Percentiles rank a stretch among this genome's conserved stretches.
Evolutionary conservation across 2,329 filamentous ascomycete species (phyloP).

Genomic region (Fusarium udum): DNA sequence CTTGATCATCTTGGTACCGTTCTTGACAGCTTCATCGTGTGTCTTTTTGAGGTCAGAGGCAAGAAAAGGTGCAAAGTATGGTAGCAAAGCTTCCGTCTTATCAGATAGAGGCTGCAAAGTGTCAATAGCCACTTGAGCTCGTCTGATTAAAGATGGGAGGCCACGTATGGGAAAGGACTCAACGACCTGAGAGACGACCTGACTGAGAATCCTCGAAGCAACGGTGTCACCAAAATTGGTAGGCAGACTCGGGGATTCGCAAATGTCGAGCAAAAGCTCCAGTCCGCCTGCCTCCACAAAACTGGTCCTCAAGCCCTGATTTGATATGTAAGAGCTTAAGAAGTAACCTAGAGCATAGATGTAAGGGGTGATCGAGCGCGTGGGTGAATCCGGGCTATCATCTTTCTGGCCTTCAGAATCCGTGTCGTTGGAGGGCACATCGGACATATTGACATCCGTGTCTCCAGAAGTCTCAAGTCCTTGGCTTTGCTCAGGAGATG

Average conservation of each 20-base stretch:
- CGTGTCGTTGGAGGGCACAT: conserved; percentile 49
- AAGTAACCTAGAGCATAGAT: conserved; percentile 82
- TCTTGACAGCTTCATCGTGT: conserved; percentile 53
- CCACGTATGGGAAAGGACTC: conserved; percentile 84
- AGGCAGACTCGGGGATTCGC: conserved; percentile 81
- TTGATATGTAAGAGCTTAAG: conserved; percentile 77
- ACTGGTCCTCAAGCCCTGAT: conserved; percentile 73
- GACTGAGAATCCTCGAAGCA: conserved; percentile 75
- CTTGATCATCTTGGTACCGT: conserved; percentile 82
- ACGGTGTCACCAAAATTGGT: conserved; percentile 66
- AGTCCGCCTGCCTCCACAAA: conserved; percentile 85
- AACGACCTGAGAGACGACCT: conserved; percentile 79
- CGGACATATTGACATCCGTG: conserved; percentile 73
- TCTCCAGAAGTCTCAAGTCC: conserved; percentile 49
- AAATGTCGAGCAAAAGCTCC: conserved; percentile 84
- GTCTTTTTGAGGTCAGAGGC: conserved; percentile 50
- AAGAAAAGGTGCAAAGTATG: conserved; percentile 79
- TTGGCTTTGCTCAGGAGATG: conserved; percentile 52
- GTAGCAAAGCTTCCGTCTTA: conserved; percentile 57
- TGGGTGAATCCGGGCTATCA: conserved; percentile 38
- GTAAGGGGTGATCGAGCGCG: conserved; percentile 68
- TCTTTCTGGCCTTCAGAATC: conserved; percentile 23
- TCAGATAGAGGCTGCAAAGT: conserved; percentile 72
- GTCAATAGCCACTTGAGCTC: conserved; percentile 75
- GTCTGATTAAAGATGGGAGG: conserved; percentile 80